Base-by-base conservation (phyloP, 345 rosid species). In the Raphanus sativus region DNA sequence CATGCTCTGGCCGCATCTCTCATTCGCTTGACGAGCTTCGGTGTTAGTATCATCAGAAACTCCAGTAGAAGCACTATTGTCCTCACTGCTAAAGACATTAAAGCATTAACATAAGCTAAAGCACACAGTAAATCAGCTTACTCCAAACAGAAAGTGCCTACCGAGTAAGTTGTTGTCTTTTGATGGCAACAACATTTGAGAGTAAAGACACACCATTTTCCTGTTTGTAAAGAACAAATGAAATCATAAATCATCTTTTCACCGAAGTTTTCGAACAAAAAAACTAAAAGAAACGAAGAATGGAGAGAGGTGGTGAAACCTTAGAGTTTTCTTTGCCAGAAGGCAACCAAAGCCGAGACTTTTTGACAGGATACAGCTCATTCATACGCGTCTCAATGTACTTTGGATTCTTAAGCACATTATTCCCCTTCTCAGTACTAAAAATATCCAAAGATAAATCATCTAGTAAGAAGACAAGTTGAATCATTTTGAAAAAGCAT, bases 311-410 rank as follows among this genome's bases (percentile, higher is more conserved):
- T 33, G 3, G 8, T 8, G 21, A 25, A 70, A 95, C 98, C 97
- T 93, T 87, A 9, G 79, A 75, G 76, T 81, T 89, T 69, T 85
- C 99, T 83, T 93, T 95, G 69, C 75, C 85, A 24, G 86, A 71
- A 50, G 69, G 75, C 83, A 84, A 65, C 83, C 84, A 82, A 67
- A 86, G 79, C 85, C 90, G 87, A 55, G 90, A 78, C 73, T 95
- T 95, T 84, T 89, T 91, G 42, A 84, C 92, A 68, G 96, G 92
- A 78, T 83, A 95, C 7, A 91, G 85, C 75, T 87, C 93, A 84
- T 88, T 77, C 86, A 93, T 84, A 59, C 90, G 93, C 52, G 82
- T 89, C 74, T 88, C 91, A 48, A 86, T 83, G 65, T 89, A 92
- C 83, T 84, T 87, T 12, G 96, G 89, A 81, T 79, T 84, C 75